These are phyloP conservation scores for Solanum chacoense DNA, from an alignment of 305 asterid species.

Conservation along the genomic window DNA sequence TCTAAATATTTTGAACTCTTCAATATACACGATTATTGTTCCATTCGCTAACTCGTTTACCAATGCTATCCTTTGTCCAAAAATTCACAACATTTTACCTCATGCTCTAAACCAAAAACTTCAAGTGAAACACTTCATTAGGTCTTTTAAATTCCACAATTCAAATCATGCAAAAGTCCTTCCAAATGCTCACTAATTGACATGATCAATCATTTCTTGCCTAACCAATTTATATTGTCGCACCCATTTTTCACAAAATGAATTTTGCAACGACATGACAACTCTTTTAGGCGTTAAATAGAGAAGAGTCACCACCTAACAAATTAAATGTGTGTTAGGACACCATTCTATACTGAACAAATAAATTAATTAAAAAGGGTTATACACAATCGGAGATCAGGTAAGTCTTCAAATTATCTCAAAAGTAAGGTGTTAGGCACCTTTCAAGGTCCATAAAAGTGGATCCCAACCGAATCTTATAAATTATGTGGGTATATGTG, in stretches of 20 bases:
- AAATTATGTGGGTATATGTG: neutral
- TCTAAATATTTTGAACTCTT: neutral
- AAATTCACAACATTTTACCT: neutral
- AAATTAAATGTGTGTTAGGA: too few species aligned
- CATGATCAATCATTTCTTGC: neutral
- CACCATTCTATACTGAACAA: neutral
- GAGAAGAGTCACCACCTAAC: neutral
- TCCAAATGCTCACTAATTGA: neutral
- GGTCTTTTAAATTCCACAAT: neutral
- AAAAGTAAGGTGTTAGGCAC: neutral
- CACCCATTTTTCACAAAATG: neutral
- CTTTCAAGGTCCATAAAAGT: neutral
- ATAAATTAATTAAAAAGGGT: neutral
- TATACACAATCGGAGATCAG: neutral
- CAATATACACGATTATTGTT: neutral
- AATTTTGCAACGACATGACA: neutral
- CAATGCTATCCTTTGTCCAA: neutral
- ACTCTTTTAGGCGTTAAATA: neutral
- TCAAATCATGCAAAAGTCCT: neutral
- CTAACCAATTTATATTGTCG: neutral
- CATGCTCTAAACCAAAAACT: neutral
- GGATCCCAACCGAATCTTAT: neutral
- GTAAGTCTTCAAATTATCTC: neutral
- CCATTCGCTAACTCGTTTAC: neutral
- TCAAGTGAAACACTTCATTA: neutral